Conservation (phyloP, 2,329 filamentous ascomycete genomes). For the Fusarium sp. region DNA sequence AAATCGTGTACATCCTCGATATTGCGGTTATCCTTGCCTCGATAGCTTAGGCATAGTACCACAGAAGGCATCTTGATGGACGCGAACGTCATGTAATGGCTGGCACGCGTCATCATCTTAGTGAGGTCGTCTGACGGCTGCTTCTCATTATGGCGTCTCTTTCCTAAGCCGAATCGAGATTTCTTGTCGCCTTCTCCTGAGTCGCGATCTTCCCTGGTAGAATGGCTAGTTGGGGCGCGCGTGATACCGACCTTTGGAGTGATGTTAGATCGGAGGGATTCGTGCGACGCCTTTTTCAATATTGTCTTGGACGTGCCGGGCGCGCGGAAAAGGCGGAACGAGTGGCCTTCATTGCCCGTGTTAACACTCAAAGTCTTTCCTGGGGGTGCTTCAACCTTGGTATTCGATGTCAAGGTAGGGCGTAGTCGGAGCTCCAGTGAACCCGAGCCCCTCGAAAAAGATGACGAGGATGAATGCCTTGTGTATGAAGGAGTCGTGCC, state of each 20-base stretch:
- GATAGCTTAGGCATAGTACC: conserved; percentile 94
- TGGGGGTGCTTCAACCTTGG: conserved; percentile 50
- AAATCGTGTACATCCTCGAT: conserved; percentile 97
- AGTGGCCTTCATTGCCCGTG: conserved; percentile 59
- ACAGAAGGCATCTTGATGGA: conserved; percentile 96
- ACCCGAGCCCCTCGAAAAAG: conserved; percentile 72
- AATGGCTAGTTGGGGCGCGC: conserved; percentile 60
- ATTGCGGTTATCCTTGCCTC: conserved; percentile 94
- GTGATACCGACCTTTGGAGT: conserved; percentile 56
- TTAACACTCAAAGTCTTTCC: conserved; percentile 63
- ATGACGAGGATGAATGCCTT: conserved; percentile 55
- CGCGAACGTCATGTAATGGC: conserved; percentile 96
- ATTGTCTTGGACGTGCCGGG: conserved; percentile 57
- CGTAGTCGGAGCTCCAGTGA: conserved; percentile 84
- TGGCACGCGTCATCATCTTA: conserved; percentile 95
- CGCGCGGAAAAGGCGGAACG: conserved; percentile 64
- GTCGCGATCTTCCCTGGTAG: conserved; percentile 53
- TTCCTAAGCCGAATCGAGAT: conserved; percentile 67
- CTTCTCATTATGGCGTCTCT: conserved; percentile 63
- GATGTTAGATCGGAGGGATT: conserved; percentile 61
- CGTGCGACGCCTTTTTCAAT: conserved; percentile 65
- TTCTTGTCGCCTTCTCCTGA: conserved; percentile 59
- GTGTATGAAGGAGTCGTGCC: conserved; percentile 54
- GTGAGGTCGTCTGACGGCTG: conserved; percentile 87
- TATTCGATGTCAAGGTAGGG: conserved; percentile 77